Evolutionary conservation across 257 asterid species (phyloP), one percentile per base, ranked within the genome.

Genomic region (Solanum gracilifrons): DNA sequence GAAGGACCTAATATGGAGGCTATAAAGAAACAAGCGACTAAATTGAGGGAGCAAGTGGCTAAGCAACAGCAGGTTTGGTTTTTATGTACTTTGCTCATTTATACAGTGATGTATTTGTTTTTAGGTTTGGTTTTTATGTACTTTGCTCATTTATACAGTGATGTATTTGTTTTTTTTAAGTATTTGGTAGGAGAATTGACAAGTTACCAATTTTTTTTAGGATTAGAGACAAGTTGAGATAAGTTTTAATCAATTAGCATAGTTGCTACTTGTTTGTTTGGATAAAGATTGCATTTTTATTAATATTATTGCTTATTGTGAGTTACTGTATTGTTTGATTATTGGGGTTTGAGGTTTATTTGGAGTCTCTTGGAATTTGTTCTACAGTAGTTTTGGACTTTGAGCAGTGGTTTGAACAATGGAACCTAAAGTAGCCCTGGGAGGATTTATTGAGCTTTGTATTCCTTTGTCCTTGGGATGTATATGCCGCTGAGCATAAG

Each of bases 31-130:
- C 98, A 97, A 88, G 99, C 99, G 16, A 93, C 92, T 90, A 95
- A 93, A 92, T 89, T 97, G 51, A 93, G 99, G 86, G 98, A 95
- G 86, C 98, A 97, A 93, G 99, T 97, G 60, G 99, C 99, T 46
- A 93, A 93, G 89, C 99, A 97, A 79, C 99, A 97, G 31, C 98
- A 97, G 99, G 99, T 95, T 72, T 83, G 62, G 31, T 51, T 71
- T 33, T 0, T 87, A 76, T 39, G 76, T 35, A 82, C 58, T 35
- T 79, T 86, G 23, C 82, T 9, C 15, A 4, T 35, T 74, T 9
- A 13, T 79, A 15, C 25, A 25, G 66, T 43, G 35, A 13, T 79
- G 2, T 41, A 13, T 35, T 75, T 37, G 33, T 39, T 37, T 41
- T 33, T 33, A 96, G 99, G 99, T 95, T 71, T 83, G 58, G 29